Base-by-base conservation (phyloP, 371 early-diverging fungal species). In the Mortierella sp. region DNA sequence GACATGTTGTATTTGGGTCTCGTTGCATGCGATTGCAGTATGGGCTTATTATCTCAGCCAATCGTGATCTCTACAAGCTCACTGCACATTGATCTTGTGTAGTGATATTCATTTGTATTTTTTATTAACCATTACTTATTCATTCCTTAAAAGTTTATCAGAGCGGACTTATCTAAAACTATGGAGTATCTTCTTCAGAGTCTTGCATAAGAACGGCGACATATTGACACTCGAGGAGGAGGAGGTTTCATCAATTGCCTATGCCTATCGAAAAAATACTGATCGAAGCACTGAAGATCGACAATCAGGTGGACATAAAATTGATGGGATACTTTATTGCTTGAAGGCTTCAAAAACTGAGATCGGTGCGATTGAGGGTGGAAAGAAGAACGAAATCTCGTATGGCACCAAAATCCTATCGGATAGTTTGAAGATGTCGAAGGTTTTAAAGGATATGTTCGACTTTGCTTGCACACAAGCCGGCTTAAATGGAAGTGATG, bases 251-350 rank as follows among this genome's bases (percentile, higher is more conserved):
- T 58, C 58, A 26, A 58, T 28, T 58, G 58, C 58, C 5, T 58
- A 20, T 58, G 58, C 58, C 24, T 58, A 24, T 58, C 58, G 58
- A 58, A 58, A 24, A 58, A 58, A 26, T 32, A 24, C 58, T 58
- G 58, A 58, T 30, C 18, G 26, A 18, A 58, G 12, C 32, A 58
- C 9, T 5, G 32, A 58, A 18, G 58, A 58, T 58, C 58, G 28
- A 30, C 58, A 58, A 58, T 8, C 28, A 18, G 8, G 11, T 11
- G 58, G 58, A 32, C 58, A 58, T 24, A 58, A 8, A 30, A 30
- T 58, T 26, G 58, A 58, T 58, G 58, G 58, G 24, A 58, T 58
- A 28, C 22, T 26, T 18, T 58, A 58, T 58, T 58, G 9, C 58
- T 58, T 26, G 58, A 32, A 5, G n/a, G 58, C 58, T n/a, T 58